These are phyloP conservation scores for Crepidotus variabilis DNA, from an alignment of 768 basidiomycete genomes.

Conservation along the genomic window DNA sequence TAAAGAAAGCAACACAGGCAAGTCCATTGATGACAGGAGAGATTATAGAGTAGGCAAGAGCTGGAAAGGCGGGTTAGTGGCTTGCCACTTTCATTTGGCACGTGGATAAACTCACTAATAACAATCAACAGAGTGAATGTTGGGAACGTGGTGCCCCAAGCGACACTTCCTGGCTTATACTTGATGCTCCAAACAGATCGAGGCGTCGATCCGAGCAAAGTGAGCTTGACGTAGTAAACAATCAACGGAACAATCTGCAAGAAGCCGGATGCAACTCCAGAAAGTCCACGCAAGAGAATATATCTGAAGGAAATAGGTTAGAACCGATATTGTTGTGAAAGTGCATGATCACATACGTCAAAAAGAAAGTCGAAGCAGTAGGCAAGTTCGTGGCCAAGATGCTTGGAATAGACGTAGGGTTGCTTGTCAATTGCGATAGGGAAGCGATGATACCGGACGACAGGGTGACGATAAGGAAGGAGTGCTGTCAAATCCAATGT, in stretches of 20 bases:
- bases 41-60: constrained; percentile 82
- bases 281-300: constrained; percentile 75
- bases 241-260: constrained; percentile 70
- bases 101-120: constrained; percentile 64
- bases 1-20: constrained; percentile 74
- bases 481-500: constrained; percentile 66
- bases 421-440: constrained; percentile 54
- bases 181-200: constrained; percentile 83
- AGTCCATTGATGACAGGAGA: constrained; percentile 94
- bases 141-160: constrained; percentile 78
- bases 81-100: too few relatives aligned
- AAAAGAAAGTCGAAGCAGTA: constrained; percentile 83
- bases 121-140: constrained; percentile 74
- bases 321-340: too few relatives aligned
- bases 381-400: constrained; percentile 80
- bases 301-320: constrained; percentile 39
- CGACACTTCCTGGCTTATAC: constrained; percentile 61
- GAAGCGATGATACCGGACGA: constrained; percentile 80
- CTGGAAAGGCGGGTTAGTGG: constrained; percentile 29
- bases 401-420: constrained; percentile 66
- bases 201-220: constrained; percentile 85
- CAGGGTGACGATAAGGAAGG: constrained; percentile 88
- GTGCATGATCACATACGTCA: constrained; percentile 53
- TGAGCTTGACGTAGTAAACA: constrained; percentile 88
- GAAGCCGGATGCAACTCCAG: constrained; percentile 78